These are phyloP conservation scores for Anastatica hierochuntica DNA, from an alignment of 345 rosid genomes.

Conservation along the genomic window DNA sequence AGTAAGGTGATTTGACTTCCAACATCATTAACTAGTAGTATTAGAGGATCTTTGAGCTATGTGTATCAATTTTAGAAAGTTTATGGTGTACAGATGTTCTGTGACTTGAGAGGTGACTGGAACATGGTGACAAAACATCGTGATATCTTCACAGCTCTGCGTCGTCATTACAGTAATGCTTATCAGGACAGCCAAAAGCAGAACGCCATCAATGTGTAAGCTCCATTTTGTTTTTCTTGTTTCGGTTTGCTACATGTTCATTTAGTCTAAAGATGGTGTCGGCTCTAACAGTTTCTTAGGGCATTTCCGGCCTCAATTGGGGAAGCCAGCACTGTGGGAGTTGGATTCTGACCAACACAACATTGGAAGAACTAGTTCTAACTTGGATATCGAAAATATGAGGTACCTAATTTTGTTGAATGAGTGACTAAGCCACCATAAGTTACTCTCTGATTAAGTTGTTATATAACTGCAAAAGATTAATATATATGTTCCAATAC, in stretches of 20 bases:
- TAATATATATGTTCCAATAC: neutral
- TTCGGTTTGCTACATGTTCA: too few species aligned
- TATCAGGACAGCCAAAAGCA: constrained; percentile 20
- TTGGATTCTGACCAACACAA: constrained; percentile 61
- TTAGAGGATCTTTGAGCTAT: neutral
- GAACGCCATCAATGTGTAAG: constrained; percentile 27
- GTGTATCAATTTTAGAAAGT: neutral
- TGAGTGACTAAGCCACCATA: neutral
- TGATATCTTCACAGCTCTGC: constrained; percentile 13
- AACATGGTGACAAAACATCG: constrained; percentile 15
- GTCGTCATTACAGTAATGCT: constrained; percentile 24
- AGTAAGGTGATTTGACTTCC: constrained; percentile 51
- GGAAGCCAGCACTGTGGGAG: constrained; percentile 87
- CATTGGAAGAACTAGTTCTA: constrained; percentile 18
- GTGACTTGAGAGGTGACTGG: constrained; percentile 22
- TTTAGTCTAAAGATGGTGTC: too few species aligned
- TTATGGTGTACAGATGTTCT: constrained; percentile 20
- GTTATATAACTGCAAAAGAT: too few species aligned
- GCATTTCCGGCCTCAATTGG: constrained; percentile 75
- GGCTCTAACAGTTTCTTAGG: constrained; percentile 66
- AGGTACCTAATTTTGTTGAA: constrained; percentile 5
- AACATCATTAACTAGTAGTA: neutral
- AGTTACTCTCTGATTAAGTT: neutral
- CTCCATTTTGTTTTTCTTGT: neutral
- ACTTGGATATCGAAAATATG: constrained; percentile 17